Conservation (phyloP, 805 yeast genomes). For the Starmerella geochares region DNA sequence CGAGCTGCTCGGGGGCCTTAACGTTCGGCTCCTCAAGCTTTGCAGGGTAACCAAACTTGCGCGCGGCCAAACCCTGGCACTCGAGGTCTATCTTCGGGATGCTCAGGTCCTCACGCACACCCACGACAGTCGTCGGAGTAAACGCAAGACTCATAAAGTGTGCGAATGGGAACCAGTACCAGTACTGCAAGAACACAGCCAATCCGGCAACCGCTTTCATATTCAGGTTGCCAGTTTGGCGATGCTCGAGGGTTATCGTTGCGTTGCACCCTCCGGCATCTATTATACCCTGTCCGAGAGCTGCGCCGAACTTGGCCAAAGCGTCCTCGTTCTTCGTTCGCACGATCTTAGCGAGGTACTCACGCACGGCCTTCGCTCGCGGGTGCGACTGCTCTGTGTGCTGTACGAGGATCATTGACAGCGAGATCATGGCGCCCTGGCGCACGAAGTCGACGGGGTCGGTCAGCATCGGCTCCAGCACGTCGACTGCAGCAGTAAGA, state of each 20-base stretch:
- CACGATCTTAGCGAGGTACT: constrained; percentile 63
- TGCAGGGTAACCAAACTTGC: constrained; percentile 80
- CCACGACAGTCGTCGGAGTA: constrained; percentile 82
- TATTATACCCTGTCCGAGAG: constrained; percentile 91
- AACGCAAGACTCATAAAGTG: constrained; percentile 87
- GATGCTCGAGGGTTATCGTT: constrained; percentile 81
- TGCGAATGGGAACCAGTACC: constrained; percentile 98
- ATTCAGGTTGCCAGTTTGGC: constrained; percentile 81
- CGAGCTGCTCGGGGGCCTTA: constrained; percentile 77
- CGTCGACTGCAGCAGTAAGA: constrained; percentile 75
- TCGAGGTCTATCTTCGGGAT: constrained; percentile 74
- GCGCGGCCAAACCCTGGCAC: constrained; percentile 65
- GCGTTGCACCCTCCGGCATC: constrained; percentile 98
- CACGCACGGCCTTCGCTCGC: constrained; percentile 66
- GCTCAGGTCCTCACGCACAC: constrained; percentile 73
- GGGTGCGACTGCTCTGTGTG: constrained; percentile 74
- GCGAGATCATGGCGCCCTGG: constrained; percentile 91
- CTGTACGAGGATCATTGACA: constrained; percentile 79
- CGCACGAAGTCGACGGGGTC: constrained; percentile 96
- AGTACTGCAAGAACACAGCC: constrained; percentile 79
- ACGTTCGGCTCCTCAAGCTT: constrained; percentile 67
- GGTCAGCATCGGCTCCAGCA: constrained; percentile 80
- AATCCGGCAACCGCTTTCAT: constrained; percentile 86
- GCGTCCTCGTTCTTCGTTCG: constrained; percentile 90
- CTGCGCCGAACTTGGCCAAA: constrained; percentile 94